Percentiles rank a stretch among this genome's conserved stretches.
Evolutionary conservation across 176 grass and related monocot species (phyloP).

Genomic region (Raddia guianensis): DNA sequence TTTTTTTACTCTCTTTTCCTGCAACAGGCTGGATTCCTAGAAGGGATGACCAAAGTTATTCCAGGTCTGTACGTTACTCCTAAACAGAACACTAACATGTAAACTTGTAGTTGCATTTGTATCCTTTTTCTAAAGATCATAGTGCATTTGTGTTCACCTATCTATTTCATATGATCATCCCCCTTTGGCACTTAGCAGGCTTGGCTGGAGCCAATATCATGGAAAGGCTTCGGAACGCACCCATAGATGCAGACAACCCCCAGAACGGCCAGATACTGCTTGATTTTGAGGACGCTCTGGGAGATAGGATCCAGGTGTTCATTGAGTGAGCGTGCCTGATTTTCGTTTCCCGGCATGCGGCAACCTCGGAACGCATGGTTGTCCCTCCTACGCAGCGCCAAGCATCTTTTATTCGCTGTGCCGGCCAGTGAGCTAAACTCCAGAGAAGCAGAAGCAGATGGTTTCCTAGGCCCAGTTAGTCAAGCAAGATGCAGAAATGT

Average conservation of each 20-base stretch:
- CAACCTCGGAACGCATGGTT: neutral
- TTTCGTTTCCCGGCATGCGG: neutral
- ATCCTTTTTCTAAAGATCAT: neutral
- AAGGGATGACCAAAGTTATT: slow-evolving; percentile 85
- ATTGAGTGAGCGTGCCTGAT: slow-evolving; percentile 50
- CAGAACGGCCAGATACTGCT: slow-evolving; percentile 83
- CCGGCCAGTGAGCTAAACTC: neutral
- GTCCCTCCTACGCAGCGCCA: neutral
- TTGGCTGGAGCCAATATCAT: slow-evolving; percentile 88
- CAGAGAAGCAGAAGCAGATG: neutral
- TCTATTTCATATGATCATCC: slow-evolving; percentile 17
- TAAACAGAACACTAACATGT: neutral
- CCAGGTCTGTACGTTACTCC: slow-evolving; percentile 63
- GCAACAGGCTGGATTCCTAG: slow-evolving; percentile 91
- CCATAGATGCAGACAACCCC: slow-evolving; percentile 51
- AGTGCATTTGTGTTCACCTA: neutral
- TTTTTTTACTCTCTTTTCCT: slow-evolving; percentile 9
- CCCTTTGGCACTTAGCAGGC: slow-evolving; percentile 45
- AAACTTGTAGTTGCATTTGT: slow-evolving; percentile 13
- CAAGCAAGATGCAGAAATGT: slow-evolving; percentile 4
- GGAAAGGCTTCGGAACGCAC: slow-evolving; percentile 75
- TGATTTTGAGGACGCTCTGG: slow-evolving; percentile 75
- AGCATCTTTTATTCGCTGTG: slow-evolving; percentile 1
- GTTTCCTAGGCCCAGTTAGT: neutral
- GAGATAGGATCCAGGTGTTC: slow-evolving; percentile 87